Base-by-base conservation (phyloP, 176 grass and related monocot genomes). In the Oryza brachyantha region DNA sequence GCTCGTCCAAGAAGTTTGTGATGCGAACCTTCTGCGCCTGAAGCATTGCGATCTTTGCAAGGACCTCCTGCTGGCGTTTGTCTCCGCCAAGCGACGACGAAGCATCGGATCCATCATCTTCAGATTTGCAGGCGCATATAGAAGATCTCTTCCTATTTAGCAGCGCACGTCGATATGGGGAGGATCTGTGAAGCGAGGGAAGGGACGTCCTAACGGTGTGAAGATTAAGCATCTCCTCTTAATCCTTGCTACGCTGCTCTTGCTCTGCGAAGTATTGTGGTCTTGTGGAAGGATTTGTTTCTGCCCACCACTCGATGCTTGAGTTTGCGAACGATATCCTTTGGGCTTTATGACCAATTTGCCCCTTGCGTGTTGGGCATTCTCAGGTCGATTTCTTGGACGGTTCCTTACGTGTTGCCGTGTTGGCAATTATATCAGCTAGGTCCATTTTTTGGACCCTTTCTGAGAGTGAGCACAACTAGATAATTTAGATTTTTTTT, bases 11-110 rank as follows among this genome's bases (percentile, higher is more conserved):
- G 83, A 89, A 99, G 74, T 86, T 71, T 36, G 83, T 85, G 80
- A 91, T 86, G 13, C 92, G 92, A 19, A 99, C 85, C 78, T 91
- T 99, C 35, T 93, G 85, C 3, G 92, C 64, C 57, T 95, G 90
- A 50, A 99, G 90, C 92, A 95, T 91, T 25, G 88, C 92, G 21
- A 99, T 99, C 25, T 64, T 61, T 0, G 90, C 90, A 40, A 95
- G 90, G 27, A 93, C 74, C n/a, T 95, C 92, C 73, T 93, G 96
- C 81, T 74, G 87, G 25, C 70, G 84, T 27, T 84, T 80, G 79
- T 97, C 90, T 1, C 88, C 90, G 3, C 92, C 90, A 22, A 61
- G n/a, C 16, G 80, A 69, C 3, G 71, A 27, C 5, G 85, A 68
- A 16, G 70, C 57, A 27, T 70, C 81, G 6, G 84, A 41, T 60